These are phyloP conservation scores for Polyplosphaeria fusca DNA, from an alignment of 495 filamentous ascomycete species.

Conservation along the genomic window DNA sequence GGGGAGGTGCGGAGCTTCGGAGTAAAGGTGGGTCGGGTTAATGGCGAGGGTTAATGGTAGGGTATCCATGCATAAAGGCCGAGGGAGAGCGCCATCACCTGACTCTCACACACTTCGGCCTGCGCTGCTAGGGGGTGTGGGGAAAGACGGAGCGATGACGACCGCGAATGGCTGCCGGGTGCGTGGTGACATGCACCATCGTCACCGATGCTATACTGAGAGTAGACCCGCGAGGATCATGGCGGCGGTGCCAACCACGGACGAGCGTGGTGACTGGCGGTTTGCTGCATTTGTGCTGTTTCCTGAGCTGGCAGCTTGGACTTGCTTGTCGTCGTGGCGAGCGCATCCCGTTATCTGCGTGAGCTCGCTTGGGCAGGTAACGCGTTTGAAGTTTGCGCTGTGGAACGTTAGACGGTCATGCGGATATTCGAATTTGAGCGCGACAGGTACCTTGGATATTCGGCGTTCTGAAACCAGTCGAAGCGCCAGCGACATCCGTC, in stretches of 20 bases:
- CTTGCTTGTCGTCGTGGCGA: conserved; percentile 25
- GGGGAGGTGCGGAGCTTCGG: conserved; percentile 1
- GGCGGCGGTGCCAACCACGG: not conserved
- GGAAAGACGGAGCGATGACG: conserved; percentile 9
- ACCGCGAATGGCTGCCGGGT: conserved; percentile 14
- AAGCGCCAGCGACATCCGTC: conserved; percentile 63
- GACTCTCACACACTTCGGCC: conserved; percentile 4
- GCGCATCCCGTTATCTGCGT: conserved; percentile 44
- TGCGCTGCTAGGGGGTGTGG: conserved; percentile 20
- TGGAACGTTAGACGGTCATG: conserved; percentile 16
- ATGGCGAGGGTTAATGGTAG: conserved; percentile 20
- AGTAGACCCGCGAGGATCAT: conserved; percentile 16
- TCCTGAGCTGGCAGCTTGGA: not conserved
- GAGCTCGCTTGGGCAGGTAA: conserved; percentile 58
- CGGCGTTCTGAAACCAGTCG: conserved; percentile 61
- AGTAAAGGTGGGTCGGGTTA: conserved; percentile 7
- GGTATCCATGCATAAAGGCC: conserved; percentile 32
- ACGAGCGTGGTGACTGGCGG: conserved; percentile 6
- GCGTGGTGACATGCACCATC: conserved; percentile 11
- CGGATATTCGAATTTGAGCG: not conserved
- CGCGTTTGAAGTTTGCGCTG: conserved; percentile 51
- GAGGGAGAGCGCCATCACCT: conserved; percentile 17
- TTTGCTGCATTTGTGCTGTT: not conserved
- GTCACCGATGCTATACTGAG: conserved; percentile 13
- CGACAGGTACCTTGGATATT: conserved; percentile 49